phyloP scores from a whole-genome alignment of 139 green algal species.

The Coccomyxa sp. region DNA sequence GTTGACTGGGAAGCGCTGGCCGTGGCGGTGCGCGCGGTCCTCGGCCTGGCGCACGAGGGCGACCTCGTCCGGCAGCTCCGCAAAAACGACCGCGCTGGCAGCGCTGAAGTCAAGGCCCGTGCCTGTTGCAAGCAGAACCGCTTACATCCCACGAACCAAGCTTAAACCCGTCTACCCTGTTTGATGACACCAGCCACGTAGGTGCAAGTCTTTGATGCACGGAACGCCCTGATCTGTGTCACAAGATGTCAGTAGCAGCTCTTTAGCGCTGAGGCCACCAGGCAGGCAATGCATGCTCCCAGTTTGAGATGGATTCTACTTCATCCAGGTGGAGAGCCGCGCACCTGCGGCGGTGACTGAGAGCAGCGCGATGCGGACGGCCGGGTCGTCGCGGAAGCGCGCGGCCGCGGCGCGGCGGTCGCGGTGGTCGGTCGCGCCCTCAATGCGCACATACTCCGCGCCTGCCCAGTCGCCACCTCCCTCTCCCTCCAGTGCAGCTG shows the following conservation, averaged over 20 bases:
- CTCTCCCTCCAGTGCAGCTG: conserved; percentile 51
- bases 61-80: conserved; percentile 44
- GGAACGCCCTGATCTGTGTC: too few relatives aligned
- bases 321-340: too few relatives aligned
- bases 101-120: conserved; percentile 84
- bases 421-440: conserved; percentile 66
- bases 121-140: neutral
- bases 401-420: conserved; percentile 52
- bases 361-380: conserved; percentile 77
- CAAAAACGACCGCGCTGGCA: conserved; percentile 88
- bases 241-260: too few relatives aligned
- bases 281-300: too few relatives aligned
- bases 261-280: too few relatives aligned
- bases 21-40: conserved; percentile 80
- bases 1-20: conserved; percentile 67
- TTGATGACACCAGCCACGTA: too few relatives aligned
- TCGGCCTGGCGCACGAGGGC: conserved; percentile 78
- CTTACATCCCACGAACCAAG: neutral
- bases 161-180: too few relatives aligned
- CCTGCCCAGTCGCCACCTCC: conserved; percentile 18
- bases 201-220: too few relatives aligned
- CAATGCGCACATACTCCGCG: conserved; percentile 80
- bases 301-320: too few relatives aligned
- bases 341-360: conserved; percentile 85
- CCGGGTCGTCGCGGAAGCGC: conserved; percentile 61